Base-by-base conservation (phyloP, 768 basidiomycete species). In the Podaxis sp. region DNA sequence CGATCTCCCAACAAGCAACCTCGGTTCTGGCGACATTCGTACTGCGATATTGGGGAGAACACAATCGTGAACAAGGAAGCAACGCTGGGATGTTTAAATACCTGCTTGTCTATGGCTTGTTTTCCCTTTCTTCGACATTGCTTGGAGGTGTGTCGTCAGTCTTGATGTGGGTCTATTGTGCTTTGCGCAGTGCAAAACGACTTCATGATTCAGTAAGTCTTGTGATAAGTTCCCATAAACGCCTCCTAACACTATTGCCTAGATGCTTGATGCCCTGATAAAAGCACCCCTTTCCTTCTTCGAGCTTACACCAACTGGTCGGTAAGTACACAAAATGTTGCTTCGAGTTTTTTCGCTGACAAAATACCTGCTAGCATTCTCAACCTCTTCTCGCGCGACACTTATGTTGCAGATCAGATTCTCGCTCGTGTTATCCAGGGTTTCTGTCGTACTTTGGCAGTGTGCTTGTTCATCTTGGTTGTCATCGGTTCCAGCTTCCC, bases 311-410 rank as follows among this genome's bases (percentile, higher is more conserved):
- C 96, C 95, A 1, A 88, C 85, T 15, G 94, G 94, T 66, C 84
- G 90, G 90, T 90, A 67, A 55, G 80, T 58, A 26, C 61, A 39
- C 12, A 19, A 9, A 13, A 19, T 28, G 22, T 52, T 28, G 19
- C 40, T 15, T 33, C 4, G 0, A 53, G 11, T 8, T 33, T 1
- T 7, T 30, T 61, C 19, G 6, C 17, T 26, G 24, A 24, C 67
- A n/a, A 62, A 55, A 51, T n/a, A 52, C 42, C 36, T 36, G 42
- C 3, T 51, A 92, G 94, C 8, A 90, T 96, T 59, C 72, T 98
- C 57, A 98, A 97, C 74, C 73, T 97, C 28, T 98, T 98, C 75
- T 93, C 93, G 2, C 86, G 94, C 2, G 96, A 99, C 68, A 87
- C 84, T 15, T 93, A 92, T 68, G 89, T 90, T 30, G 84, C 96